Percentiles rank a stretch among this genome's conserved stretches.
Conservation (phyloP, 1,284 basidiomycete species). For the Austroboletus rostrupii region DNA sequence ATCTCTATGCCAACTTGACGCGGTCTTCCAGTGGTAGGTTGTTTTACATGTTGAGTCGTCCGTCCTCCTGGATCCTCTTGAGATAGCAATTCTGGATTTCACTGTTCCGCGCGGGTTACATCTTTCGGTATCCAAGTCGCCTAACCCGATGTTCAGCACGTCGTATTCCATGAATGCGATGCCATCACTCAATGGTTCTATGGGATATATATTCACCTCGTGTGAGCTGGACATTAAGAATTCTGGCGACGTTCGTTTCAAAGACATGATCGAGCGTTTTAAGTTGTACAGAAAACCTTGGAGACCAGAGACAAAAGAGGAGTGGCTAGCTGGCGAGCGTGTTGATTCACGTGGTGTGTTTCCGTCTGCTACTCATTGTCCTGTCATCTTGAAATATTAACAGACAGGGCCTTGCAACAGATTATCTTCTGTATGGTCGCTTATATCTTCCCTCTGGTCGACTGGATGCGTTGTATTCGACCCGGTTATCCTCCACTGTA, state of each 20-base stretch:
- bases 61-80: conserved; percentile 8
- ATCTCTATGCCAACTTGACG: conserved; percentile 87
- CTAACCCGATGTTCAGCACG: conserved; percentile 86
- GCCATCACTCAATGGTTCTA: conserved; percentile 86
- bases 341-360: conserved; percentile 74
- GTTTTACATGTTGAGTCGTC: background rate
- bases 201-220: conserved; percentile 91
- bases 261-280: conserved; percentile 85
- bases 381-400: conserved; percentile 19
- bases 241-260: conserved; percentile 76
- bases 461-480: conserved; percentile 87
- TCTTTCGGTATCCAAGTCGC: conserved; percentile 83
- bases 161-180: conserved; percentile 90
- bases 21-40: conserved; percentile 79
- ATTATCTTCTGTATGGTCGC: conserved; percentile 90
- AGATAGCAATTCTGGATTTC: conserved; percentile 80
- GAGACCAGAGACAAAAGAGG: conserved; percentile 69
- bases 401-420: conserved; percentile 36
- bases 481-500: conserved; percentile 69
- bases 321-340: conserved; percentile 74
- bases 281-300: conserved; percentile 76
- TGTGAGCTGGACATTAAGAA: conserved; percentile 72
- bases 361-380: background rate
- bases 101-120: conserved; percentile 75
- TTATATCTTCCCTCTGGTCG: conserved; percentile 87